These are phyloP conservation scores for Hericium erinaceus DNA, from an alignment of 768 basidiomycete genomes.

Conservation along the genomic window DNA sequence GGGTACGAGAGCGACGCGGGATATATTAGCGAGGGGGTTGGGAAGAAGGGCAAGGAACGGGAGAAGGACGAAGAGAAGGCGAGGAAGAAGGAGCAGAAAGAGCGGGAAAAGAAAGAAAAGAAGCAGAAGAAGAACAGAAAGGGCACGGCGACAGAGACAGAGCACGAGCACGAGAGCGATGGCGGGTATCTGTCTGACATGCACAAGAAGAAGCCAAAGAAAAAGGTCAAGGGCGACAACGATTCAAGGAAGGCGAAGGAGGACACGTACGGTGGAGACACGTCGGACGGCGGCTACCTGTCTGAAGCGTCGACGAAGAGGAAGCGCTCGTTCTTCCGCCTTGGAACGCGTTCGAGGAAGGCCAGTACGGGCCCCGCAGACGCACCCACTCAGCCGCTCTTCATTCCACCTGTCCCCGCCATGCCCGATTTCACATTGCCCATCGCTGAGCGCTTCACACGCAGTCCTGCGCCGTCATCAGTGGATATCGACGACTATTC, in stretches of 20 bases:
- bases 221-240: slow-evolving; percentile 3
- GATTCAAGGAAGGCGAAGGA: slow-evolving; percentile 1
- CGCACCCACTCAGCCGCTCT: neutral
- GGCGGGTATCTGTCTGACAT: slow-evolving; percentile 19
- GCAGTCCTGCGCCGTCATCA: neutral
- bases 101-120: slow-evolving; percentile 17
- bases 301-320: slow-evolving; percentile 23
- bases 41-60: slow-evolving; percentile 21
- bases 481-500: neutral
- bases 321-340: slow-evolving; percentile 18
- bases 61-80: no score
- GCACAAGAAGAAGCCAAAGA: slow-evolving; percentile 11
- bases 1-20: slow-evolving; percentile 37
- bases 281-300: slow-evolving; percentile 22
- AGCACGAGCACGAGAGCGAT: slow-evolving; percentile 19
- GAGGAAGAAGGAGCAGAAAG: slow-evolving; percentile 10
- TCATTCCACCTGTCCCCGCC: slow-evolving; percentile 9
- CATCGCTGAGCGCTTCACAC: slow-evolving; percentile 1
- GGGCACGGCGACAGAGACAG: no score
- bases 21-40: slow-evolving; percentile 32
- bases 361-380: neutral
- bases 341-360: neutral
- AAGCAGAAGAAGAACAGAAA: slow-evolving; percentile 10
- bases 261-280: slow-evolving; percentile 1
- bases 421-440: slow-evolving; percentile 1